phyloP scores from a whole-genome alignment of 768 basidiomycete genomes.

The Lactarius trivialis region DNA sequence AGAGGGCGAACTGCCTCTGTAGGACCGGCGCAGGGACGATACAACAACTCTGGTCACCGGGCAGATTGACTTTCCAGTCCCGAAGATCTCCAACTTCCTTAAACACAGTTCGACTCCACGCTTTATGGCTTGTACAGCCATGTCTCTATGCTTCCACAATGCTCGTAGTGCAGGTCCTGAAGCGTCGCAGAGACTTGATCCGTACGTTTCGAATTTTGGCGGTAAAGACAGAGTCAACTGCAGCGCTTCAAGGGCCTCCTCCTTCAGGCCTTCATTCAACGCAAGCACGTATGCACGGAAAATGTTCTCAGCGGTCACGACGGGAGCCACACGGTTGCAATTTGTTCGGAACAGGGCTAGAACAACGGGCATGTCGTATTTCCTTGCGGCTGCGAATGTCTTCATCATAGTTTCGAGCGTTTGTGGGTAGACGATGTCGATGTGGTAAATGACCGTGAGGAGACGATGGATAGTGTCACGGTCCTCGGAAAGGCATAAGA shows the following conservation, averaged over 20 bases:
- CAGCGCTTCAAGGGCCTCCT: slow-evolving; percentile 7
- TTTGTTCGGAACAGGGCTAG: slow-evolving; percentile 2
- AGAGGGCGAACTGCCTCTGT: background rate
- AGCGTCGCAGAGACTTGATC: background rate
- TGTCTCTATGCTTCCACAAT: background rate
- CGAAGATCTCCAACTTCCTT: slow-evolving; percentile 5
- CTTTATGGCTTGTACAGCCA: background rate
- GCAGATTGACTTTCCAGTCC: background rate
- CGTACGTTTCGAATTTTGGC: background rate
- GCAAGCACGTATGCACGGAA: slow-evolving; percentile 8
- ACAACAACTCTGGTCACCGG: background rate
- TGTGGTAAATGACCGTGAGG: slow-evolving; percentile 13
- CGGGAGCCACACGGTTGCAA: background rate
- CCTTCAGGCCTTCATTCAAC: background rate
- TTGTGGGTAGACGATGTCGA: slow-evolving; percentile 4
- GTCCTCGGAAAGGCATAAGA: slow-evolving; percentile 3
- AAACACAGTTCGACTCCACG: background rate
- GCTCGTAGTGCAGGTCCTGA: slow-evolving; percentile 4
- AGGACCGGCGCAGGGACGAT: background rate
- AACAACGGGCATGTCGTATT: slow-evolving; percentile 1
- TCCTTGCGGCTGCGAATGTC: slow-evolving; percentile 2
- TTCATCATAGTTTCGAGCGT: slow-evolving; percentile 8
- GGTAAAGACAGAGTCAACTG: background rate
- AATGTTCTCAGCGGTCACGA: background rate
- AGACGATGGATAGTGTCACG: slow-evolving; percentile 13